Base-by-base conservation (phyloP, 148 eudicot species). In the Nepenthes mirabilis region DNA sequence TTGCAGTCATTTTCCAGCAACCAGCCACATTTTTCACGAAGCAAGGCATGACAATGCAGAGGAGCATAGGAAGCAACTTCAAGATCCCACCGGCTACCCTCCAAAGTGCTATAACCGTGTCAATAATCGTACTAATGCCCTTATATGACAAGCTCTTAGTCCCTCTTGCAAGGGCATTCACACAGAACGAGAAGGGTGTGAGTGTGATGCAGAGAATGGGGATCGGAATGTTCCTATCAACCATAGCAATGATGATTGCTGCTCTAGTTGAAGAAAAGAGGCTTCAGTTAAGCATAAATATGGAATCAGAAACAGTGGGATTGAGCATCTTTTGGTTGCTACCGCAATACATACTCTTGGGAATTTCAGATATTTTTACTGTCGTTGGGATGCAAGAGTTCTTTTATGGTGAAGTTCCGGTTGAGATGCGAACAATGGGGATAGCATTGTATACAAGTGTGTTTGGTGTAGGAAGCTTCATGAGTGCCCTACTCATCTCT, bases 351-450 rank as follows among this genome's bases (percentile, higher is more conserved):
- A 68, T 89, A 11, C 51, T 93, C 43, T 51, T 89, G 63, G 96
- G 89, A 1, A 72, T 93, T 52, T 86, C 96, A 0, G 96, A 93
- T 60, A 86, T 89, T 36, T 93, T 93, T 65, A 89, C 95, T 0
- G 95, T 93, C 1, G 89, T 86, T 13, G 99, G 96, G 37, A 89
- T 93, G 96, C 96, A 93, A 60, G 91, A 93, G 74, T 86, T 86
- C 55, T 93, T 93, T 60, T 93, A 93, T 55, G 76, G 80, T 11
- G 91, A 86, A 72, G 96, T 93, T 9, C 99, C 99, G 0, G 49
- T 55, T 3, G 74, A 66, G 32, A 80, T 93, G 87, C 74, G 78
- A 65, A 93, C 96, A 1, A 77, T 82, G 79, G 99, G 99, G 11
- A 79, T 84, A 9, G 96, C 96, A 5, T 68, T 86, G n/a, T 80